Base-by-base conservation (phyloP, 192 early-diverging fungal genomes). In the Chytriomyces hyalinus region DNA sequence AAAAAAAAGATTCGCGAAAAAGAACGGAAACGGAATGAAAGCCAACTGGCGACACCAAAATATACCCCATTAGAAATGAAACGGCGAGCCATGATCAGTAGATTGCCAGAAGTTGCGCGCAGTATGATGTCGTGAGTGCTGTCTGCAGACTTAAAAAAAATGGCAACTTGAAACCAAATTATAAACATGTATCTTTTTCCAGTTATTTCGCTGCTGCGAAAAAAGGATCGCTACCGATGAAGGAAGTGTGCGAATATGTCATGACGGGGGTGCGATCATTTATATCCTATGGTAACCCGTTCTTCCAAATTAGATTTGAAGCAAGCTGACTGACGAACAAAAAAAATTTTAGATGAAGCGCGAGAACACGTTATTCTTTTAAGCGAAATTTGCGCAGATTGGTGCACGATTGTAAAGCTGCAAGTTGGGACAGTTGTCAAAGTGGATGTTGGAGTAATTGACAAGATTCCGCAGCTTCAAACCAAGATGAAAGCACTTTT, bases 11-110 rank as follows among this genome's bases (percentile, higher is more conserved):
- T 83, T 61, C 69, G 79, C 13, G 82, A 73, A 36, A 75, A 72
- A 15, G 82, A 80, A 70, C 62, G 69, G 1, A 73, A 78, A 67
- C 67, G 48, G 57, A 49, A 61, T 8, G 82, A 80, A 51, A 24
- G 17, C 3, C 64, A 61, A 15, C 66, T 80, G 76, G 67, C 63
- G 48, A 26, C 24, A 7, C 63, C 48, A 22, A 80, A 83, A 26
- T 51, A 49, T 44, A 60, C 78, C 43, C 65, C 82, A 10, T 62
- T 61, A 5, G 75, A 80, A 46, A 68, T 83, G 7, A 70, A 71
- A 17, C n/a, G 51, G 28, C 49, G 68, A 20, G 82, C 82, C 51
- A 80, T 80, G 82, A 59, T 83, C 8, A 75, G 76, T 46, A 44
- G 79, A 61, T 65, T 83, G 36, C 57, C 62, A 6, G 70, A 78